Evolutionary conservation across 2,329 filamentous ascomycete genomes (phyloP).

Genomic region (Epichloe amarillans): DNA sequence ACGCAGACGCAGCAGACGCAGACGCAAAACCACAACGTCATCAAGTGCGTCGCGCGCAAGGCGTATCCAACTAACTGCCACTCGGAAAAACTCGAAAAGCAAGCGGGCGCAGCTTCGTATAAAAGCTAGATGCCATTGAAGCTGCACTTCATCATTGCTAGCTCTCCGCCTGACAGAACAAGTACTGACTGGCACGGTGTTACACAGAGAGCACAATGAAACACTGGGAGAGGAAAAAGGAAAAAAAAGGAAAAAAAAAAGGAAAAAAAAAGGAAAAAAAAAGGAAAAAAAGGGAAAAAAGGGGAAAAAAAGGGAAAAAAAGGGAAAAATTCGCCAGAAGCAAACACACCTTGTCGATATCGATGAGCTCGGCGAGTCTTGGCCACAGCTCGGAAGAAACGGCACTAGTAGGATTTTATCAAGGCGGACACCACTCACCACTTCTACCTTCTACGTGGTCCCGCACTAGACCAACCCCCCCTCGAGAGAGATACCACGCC

Average conservation of each 20-base stretch:
- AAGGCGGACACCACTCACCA: background rate
- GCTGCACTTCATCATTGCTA: too few species aligned
- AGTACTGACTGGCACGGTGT: background rate
- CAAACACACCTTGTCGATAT: constrained; percentile 1
- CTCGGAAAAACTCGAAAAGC: too few species aligned
- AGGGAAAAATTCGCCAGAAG: background rate
- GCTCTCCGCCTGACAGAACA: too few species aligned
- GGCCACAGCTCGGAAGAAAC: background rate
- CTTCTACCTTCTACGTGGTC: background rate
- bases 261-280: background rate
- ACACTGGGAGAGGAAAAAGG: background rate
- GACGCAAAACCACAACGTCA: background rate
- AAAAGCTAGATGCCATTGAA: too few species aligned
- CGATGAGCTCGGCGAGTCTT: background rate
- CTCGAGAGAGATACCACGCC: too few species aligned
- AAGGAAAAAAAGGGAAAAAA: background rate
- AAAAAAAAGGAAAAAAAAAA: background rate
- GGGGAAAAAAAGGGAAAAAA: background rate
- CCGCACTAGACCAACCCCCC: too few species aligned
- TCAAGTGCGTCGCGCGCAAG: background rate
- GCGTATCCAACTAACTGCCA: background rate
- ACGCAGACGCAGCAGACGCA: background rate
- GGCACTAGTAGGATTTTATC: background rate
- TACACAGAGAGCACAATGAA: background rate
- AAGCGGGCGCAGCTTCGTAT: too few species aligned